Evolutionary conservation across 768 basidiomycete genomes (phyloP), one percentile per base, ranked within the genome.

Genomic region (Boletus rubroflammeus): DNA sequence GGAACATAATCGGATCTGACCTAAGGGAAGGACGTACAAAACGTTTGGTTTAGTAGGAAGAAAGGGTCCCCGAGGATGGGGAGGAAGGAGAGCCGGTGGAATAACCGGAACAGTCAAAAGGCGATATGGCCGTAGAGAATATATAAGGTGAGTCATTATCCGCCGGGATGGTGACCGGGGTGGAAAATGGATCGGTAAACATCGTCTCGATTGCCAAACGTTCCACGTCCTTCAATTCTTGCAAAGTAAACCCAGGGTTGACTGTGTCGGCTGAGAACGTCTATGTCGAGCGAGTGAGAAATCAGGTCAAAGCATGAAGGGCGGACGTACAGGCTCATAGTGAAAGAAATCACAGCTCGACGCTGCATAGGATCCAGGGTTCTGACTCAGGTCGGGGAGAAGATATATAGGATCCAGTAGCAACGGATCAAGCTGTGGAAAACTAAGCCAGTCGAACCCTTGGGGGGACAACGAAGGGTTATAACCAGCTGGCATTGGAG

Each of bases 111-210:
- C 29, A 53, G 44, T 67, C 64, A 26, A 67, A 57, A 0, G 67
- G 67, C 1, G 66, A 52, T n/a, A 67, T 51, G 6, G 48, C n/a
- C 21, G 34, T 46, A 17, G 53, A 19, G 14, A 56, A 55, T 2
- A 50, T 0, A 45, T 14, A 50, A 31, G 34, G 49, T 19, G 41
- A 41, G 19, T 21, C 50, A 35, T 45, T 21, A 34, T 45, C 51
- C 25, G 39, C 21, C 6, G 50, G 36, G 8, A 50, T 1, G 15
- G 40, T 19, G 32, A 41, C n/a, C 9, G 54, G 11, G 7, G 38
- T 40, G 32, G 50, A 56, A 57, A 68, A 69, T 0, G 67, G 67
- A 58, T 69, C 59, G 3, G 53, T 66, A 42, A 70, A 70, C 7
- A 51, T 54, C 26, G 64, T 50, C 14, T 39, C 60, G 7, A 60